Percentiles rank a stretch among this genome's conserved stretches.
These are phyloP conservation scores for Zopfochytrium polystomum DNA, from an alignment of 371 early-diverging fungal species.

Conservation along the genomic window DNA sequence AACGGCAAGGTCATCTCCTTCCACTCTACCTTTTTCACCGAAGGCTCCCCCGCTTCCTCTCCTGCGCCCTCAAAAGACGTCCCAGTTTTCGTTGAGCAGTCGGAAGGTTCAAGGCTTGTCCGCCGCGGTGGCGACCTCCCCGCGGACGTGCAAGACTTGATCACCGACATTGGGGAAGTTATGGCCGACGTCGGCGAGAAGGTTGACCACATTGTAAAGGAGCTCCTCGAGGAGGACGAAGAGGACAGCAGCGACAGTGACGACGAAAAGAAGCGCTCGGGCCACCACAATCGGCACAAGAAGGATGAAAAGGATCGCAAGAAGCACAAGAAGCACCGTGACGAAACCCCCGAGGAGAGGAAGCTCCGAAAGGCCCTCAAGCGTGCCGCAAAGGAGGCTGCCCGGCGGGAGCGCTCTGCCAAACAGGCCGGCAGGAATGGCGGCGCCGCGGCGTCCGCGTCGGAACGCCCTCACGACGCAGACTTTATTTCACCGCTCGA, in stretches of 20 bases:
- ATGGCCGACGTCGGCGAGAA: neutral
- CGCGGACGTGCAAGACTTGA: neutral
- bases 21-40: constrained; percentile 16
- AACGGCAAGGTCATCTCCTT: constrained; percentile 31
- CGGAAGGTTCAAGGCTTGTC: neutral
- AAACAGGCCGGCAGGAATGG: too few relatives aligned
- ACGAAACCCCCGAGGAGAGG: too few relatives aligned
- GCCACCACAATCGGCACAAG: neutral
- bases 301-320: neutral
- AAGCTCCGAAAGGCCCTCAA: neutral
- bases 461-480: too few relatives aligned
- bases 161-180: neutral
- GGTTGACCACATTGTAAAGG: neutral
- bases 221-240: neutral
- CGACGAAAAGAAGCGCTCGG: too few relatives aligned
- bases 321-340: too few relatives aligned
- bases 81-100: neutral
- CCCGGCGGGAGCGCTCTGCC: too few relatives aligned
- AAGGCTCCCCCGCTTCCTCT: neutral
- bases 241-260: constrained; percentile 1
- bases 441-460: too few relatives aligned
- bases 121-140: neutral
- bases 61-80: too few relatives aligned
- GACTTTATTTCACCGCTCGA: too few relatives aligned
- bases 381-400: neutral